Evolutionary conservation across 2,329 filamentous ascomycete species (phyloP).

Genomic region (Alternaria consortialis): DNA sequence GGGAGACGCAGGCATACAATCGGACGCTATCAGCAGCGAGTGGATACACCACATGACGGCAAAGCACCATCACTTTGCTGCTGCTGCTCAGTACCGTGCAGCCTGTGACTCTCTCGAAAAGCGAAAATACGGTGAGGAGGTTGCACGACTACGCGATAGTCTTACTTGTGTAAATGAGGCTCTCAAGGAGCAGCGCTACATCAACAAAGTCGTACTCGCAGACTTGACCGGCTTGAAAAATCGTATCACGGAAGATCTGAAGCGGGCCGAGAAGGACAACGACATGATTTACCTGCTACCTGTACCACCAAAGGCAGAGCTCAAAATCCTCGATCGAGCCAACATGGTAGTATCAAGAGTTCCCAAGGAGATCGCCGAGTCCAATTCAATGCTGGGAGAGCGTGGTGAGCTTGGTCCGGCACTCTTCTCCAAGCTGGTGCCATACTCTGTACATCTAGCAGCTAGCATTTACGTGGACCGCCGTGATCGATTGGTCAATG

Average conservation of each 20-base stretch:
- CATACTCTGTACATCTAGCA: constrained; percentile 93
- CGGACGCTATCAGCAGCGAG: constrained; percentile 86
- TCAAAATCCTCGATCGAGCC: constrained; percentile 84
- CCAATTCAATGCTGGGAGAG: constrained; percentile 81
- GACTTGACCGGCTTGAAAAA: constrained; percentile 86
- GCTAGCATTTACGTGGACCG: constrained; percentile 95
- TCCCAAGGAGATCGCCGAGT: constrained; percentile 82
- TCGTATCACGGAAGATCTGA: constrained; percentile 84
- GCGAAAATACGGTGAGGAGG: constrained; percentile 92
- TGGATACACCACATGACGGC: constrained; percentile 99
- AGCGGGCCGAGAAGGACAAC: constrained; percentile 94
- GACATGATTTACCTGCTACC: constrained; percentile 91
- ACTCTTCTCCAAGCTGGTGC: constrained; percentile 89
- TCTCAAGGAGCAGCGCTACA: constrained; percentile 81
- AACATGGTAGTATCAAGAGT: constrained; percentile 85
- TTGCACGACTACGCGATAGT: constrained; percentile 84
- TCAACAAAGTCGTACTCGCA: constrained; percentile 81
- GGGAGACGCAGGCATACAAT: constrained; percentile 85
- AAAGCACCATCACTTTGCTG: constrained; percentile 97
- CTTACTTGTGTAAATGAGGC: constrained; percentile 85
- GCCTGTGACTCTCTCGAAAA: constrained; percentile 93
- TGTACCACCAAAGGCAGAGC: constrained; percentile 86
- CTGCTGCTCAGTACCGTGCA: constrained; percentile 90
- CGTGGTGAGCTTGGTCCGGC: constrained; percentile 82
- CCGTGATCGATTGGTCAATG: constrained; percentile 87